These are phyloP conservation scores for Leucoagaricus sp. DNA, from an alignment of 1,284 basidiomycete genomes.

Conservation along the genomic window DNA sequence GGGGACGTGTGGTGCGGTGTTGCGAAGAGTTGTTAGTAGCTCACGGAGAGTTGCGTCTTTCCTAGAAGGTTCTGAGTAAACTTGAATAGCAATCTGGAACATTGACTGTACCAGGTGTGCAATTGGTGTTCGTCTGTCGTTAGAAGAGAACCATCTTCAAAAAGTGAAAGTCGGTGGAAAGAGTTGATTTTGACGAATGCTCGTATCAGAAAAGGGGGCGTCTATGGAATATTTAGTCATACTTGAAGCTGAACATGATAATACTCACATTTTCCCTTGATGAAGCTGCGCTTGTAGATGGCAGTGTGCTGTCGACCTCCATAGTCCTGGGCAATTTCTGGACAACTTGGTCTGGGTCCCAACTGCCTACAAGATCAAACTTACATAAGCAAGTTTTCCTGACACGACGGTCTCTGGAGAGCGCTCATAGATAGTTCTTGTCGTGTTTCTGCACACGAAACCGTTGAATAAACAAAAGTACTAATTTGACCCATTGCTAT, in stretches of 20 bases:
- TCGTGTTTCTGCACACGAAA: too few species aligned
- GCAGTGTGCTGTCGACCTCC: slow-evolving; percentile 38
- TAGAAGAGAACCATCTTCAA: slow-evolving; percentile 73
- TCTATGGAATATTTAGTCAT: slow-evolving; percentile 40
- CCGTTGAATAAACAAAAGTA: too few species aligned
- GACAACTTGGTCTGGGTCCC: too few species aligned
- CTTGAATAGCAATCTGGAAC: slow-evolving; percentile 7
- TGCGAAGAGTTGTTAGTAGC: slow-evolving; percentile 71
- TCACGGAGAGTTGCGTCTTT: slow-evolving; percentile 78
- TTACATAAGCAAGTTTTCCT: too few species aligned
- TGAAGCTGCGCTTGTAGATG: slow-evolving; percentile 36
- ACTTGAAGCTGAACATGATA: background rate
- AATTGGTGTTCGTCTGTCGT: slow-evolving; percentile 77
- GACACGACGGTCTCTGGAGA: too few species aligned
- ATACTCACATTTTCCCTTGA: slow-evolving; percentile 41
- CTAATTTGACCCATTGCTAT: too few species aligned
- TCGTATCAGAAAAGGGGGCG: slow-evolving; percentile 74
- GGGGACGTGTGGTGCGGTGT: slow-evolving; percentile 57
- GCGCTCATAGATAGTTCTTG: too few species aligned
- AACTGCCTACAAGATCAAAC: too few species aligned
- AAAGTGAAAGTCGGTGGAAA: slow-evolving; percentile 69
- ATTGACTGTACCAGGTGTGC: slow-evolving; percentile 62
- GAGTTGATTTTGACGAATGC: slow-evolving; percentile 79
- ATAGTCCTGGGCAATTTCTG: slow-evolving; percentile 17
- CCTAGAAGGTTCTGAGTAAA: slow-evolving; percentile 41